Base-by-base conservation (phyloP, 1,284 basidiomycete genomes). In the Earliella scabrosa region DNA sequence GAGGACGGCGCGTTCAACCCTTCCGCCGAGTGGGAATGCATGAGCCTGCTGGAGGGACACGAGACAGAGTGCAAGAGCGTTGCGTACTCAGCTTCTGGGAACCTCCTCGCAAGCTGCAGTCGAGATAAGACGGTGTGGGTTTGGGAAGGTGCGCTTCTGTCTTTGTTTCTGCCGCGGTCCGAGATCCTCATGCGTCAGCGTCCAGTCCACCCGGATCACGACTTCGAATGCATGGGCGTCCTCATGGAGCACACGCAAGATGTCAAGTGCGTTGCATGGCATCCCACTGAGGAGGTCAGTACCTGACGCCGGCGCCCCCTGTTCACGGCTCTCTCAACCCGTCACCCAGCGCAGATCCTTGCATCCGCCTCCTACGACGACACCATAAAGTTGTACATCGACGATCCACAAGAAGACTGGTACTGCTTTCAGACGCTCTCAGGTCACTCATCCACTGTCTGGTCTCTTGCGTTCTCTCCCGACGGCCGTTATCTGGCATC, bases 41-140 rank as follows among this genome's bases (percentile, higher is more conserved):
- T 90, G 54, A 89, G 88, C 48, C 84, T 92, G 41, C 74, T 98
- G 31, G 96, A 98, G 70, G 97, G 97, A 0, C 97, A 99, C 70
- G 97, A 99, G 72, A 96, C 90, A 47, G 97, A 99, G 72, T 98
- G 96, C 78, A 99, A 99, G 79, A 85, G 89, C 63, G 92, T 98
- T 0, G 92, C 88, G 3, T 99, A 94, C 74, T 96, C 92, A 18
- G 77, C 75, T 41, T 78, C 81, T 23, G 97, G 96, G 0, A 89
- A 82, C 5, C 74, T 98, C 24, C 78, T 99, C 16, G 97, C 97
- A 6, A 95, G 90, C 65, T 98, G 96, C 70, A 92, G 92, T 65
- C 81, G 97, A 56, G 97, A 99, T 76, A 98, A 98, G 75, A 94
- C 92, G 14, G 96, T 99, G 0, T 99, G 97, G 97, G 85, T 99